A percentile compares a stretch with the other conserved stretches of the same genome.
phyloP scores from a whole-genome alignment of 208 protist genomes.

The Leishmania arabica region DNA sequence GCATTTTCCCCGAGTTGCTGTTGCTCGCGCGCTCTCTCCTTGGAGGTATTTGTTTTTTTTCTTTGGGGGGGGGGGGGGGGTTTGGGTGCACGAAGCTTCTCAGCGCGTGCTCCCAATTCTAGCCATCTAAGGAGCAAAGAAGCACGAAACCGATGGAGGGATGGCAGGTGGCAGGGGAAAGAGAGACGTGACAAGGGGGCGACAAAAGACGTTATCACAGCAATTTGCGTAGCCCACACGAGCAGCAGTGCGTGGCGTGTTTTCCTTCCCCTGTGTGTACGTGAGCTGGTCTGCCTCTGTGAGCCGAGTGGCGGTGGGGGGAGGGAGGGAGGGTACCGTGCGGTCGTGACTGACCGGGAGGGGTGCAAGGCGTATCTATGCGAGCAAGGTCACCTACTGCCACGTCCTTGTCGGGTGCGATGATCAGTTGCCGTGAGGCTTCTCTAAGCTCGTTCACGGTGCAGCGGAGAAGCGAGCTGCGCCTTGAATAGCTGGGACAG shows the following conservation, averaged over 20 bases:
- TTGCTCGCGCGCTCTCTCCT: not conserved
- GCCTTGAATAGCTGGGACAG: not conserved
- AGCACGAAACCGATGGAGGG: not conserved
- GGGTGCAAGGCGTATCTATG: not conserved
- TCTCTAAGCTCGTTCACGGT: not conserved
- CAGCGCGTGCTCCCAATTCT: not conserved
- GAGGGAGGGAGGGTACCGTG: no score
- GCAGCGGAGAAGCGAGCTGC: not conserved
- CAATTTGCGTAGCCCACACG: not conserved
- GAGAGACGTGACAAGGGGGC: not conserved
- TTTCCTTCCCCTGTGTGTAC: not conserved
- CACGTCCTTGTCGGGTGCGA: not conserved
- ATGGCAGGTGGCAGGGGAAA: not conserved
- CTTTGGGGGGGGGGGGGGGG: no score
- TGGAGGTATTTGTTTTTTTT: not conserved
- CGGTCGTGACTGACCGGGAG: not conserved
- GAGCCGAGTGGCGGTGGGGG: no score
- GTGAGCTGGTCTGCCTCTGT: not conserved
- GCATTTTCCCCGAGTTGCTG: slow-evolving; percentile 9
- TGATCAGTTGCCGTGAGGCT: not conserved
- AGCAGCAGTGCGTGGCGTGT: not conserved
- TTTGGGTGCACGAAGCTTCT: not conserved
- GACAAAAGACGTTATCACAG: not conserved
- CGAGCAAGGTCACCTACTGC: not conserved
- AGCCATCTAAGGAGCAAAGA: not conserved